Base-by-base conservation (phyloP, 1,284 basidiomycete genomes). In the Melampsora americana region DNA sequence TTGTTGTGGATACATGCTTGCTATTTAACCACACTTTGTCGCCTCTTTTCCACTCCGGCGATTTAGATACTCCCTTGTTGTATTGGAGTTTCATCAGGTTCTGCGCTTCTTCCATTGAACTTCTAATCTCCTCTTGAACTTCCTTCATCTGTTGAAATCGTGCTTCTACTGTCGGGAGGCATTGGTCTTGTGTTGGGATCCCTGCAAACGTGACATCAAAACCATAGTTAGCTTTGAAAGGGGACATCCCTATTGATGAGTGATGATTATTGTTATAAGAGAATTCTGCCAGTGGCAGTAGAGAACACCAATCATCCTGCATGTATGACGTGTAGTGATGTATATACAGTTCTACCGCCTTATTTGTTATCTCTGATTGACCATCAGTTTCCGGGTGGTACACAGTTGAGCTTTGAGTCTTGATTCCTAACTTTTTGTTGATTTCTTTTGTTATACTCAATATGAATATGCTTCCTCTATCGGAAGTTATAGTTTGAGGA, bases 201-300 rank as follows among this genome's bases (percentile, higher is more conserved):
- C 12, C n/a, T 16, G 30, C 23, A 26, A 32, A 62, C 12, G 26
- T 14, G 18, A n/a, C 11, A 26, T 62, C 39, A 39, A 62, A 62
- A 6, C 60, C 26, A n/a, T 62, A 62, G 26, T 62, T 62, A 18
- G 60, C 60, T n/a, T 62, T 62, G 60, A 62, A 62, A 18, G 60
- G 60, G 30, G 60, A 62, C 5, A 62, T n/a, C 12, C 60, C 60
- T 18, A 26, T 62, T 30, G 26, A 62, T 30, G 26, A 20, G 26
- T 62, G 60, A 26, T 62, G 18, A 26, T 62, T 62, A n/a, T 62
- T 62, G 26, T 62, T 62, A 39, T 62, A 62, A 6, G 60, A 30
- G 28, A 62, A 62, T 30, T 62, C 60, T 6, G 60, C 60, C 5
- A 30, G 20, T 62, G 60, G 14, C 6, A 62, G 26, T 18, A 62